Evolutionary conservation across 2,329 filamentous ascomycete species (phyloP), one percentile per base, ranked within the genome.

Genomic region (Teratosphaeria pseudoeucalypti): DNA sequence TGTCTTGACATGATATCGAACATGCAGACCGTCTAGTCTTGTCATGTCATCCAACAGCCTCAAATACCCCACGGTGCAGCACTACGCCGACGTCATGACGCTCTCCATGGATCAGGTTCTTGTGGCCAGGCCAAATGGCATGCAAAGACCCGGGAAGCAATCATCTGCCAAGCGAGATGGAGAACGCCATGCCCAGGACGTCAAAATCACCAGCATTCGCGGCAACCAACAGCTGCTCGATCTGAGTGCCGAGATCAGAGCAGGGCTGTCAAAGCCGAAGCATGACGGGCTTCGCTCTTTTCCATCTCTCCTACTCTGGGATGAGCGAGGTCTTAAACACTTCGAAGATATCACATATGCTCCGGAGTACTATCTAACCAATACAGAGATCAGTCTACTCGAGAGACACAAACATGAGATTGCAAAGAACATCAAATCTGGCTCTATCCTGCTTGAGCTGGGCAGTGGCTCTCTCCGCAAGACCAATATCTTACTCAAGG

Each of bases 401-500:
- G 39, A 57, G 10, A 52, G 14, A 26, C 55, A 57, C 55, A n/a
- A 12, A 9, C 55, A 49, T 11, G 55, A 47, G n/a, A 47, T 57
- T 6, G 55, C 55, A n/a, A 3, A 57, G 26, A 29, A n/a, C 34
- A 57, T 57, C 3, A n/a, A 47, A 34, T n/a, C 55, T 16, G 39
- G 39, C 23, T 27, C 37, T 14, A 52, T 57, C 11, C 34, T 57
- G 9, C 55, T 57, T 37, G 55, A 57, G 26, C 23, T 57, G 19
- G 37, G 55, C 34, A 57, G 55, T 52, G 55, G 55, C 55, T 34
- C 14, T n/a, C 55, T 57, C 16, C 27, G 55, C n/a, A 57, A 57
- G 39, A 37, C 43, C 12, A 52, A 57, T 27, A 57, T 57, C 26
- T 23, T 57, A 19, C 55, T 57, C 55, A 57, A 52, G 23, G 55